phyloP scores from a whole-genome alignment of 2,329 filamentous ascomycete species.

The Talaromyces sp. region DNA sequence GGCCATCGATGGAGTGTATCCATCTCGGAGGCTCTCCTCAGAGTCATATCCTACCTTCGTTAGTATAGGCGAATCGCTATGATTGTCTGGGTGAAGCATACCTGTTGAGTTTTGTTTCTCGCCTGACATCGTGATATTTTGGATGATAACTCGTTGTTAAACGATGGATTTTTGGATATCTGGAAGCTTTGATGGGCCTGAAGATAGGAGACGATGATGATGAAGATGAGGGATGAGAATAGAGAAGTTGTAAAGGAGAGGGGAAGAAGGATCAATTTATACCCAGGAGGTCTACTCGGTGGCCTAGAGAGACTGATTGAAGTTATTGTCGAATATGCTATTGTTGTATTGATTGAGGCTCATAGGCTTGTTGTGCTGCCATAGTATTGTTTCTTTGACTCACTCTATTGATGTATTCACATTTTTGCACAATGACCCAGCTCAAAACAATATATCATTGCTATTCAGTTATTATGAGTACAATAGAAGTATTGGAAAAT shows the following conservation, averaged over 20 bases:
- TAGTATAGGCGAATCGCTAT: not conserved
- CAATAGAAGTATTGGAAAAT: not conserved
- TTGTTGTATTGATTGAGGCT: not conserved
- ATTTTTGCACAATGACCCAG: not conserved
- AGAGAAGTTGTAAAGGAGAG: not conserved
- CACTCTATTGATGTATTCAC: not conserved
- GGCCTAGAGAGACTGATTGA: not conserved
- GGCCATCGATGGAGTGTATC: not conserved
- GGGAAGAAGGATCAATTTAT: constrained; percentile 4
- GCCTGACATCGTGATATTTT: not conserved
- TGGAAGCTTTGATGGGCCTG: not conserved
- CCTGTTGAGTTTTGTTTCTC: not conserved
- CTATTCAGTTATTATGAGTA: not conserved
- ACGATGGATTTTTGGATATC: not conserved
- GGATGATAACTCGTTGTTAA: not conserved
- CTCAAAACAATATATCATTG: not conserved
- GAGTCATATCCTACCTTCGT: not conserved
- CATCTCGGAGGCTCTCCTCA: not conserved
- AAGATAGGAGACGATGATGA: not conserved
- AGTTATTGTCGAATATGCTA: not conserved
- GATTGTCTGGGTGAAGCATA: not conserved
- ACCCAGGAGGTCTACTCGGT: not conserved
- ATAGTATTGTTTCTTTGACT: not conserved
- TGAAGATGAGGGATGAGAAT: not conserved
- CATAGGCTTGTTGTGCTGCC: not conserved